Conservation (phyloP, 129 eudicot genomes). For the Smallanthus sonchifolius region DNA sequence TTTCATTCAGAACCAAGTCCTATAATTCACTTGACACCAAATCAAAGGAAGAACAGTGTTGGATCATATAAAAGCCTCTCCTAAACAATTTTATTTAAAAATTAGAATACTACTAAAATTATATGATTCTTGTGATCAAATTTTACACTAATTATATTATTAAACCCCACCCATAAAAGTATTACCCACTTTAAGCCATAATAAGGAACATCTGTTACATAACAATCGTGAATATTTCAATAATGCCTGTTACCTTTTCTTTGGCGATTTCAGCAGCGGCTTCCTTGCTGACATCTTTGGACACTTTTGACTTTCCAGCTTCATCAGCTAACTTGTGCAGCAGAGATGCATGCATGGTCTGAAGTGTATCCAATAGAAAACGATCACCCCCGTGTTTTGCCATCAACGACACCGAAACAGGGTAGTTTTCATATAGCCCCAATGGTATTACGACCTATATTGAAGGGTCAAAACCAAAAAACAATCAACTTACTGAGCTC, state of each 20-base stretch:
- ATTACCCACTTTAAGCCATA: background rate
- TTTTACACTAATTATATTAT: background rate
- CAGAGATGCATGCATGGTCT: conserved; percentile 54
- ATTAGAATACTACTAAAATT: background rate
- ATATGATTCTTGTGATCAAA: background rate
- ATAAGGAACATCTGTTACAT: background rate
- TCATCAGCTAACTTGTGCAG: conserved; percentile 46
- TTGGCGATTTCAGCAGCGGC: conserved; percentile 83
- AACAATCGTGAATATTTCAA: background rate
- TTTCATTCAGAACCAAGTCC: background rate
- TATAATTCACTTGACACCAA: background rate
- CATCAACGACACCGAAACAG: conserved; percentile 72
- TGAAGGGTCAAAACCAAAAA: background rate
- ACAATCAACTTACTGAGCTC: background rate
- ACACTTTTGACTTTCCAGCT: conserved; percentile 44
- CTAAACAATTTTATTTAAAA: background rate
- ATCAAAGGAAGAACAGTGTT: background rate
- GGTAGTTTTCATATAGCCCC: conserved; percentile 66
- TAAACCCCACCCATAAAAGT: background rate
- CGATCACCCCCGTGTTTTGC: conserved; percentile 93
- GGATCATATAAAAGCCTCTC: background rate
- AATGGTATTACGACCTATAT: conserved; percentile 67
- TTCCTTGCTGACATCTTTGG: conserved; percentile 55
- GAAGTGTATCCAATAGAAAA: conserved; percentile 67
- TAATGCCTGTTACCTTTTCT: conserved; percentile 56